phyloP scores from a whole-genome alignment of 2,329 filamentous ascomycete genomes.

The Fulvia fulva region DNA sequence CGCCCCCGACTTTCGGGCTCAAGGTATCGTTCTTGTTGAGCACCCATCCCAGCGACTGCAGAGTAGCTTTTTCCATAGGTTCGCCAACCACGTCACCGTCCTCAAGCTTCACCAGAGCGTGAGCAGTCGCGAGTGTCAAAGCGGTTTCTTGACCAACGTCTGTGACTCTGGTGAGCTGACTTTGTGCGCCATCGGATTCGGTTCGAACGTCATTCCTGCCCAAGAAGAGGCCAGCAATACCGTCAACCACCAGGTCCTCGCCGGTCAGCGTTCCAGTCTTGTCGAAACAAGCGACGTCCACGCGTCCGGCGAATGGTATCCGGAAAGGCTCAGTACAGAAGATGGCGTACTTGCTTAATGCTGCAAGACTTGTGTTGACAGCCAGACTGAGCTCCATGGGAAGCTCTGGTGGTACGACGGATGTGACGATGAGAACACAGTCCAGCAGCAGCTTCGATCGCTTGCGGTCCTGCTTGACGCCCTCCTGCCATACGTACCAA shows the following conservation, averaged over 20 bases:
- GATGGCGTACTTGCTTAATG: conserved; percentile 90
- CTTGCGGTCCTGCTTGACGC: conserved; percentile 90
- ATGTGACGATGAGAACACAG: conserved; percentile 95
- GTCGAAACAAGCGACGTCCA: conserved; percentile 96
- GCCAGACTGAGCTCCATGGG: conserved; percentile 97
- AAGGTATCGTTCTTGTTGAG: conserved; percentile 87
- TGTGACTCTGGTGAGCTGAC: conserved; percentile 67
- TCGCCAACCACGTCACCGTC: conserved; percentile 97
- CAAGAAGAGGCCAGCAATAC: conserved; percentile 83
- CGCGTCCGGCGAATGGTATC: conserved; percentile 90
- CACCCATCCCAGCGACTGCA: conserved; percentile 83
- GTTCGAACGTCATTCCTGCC: conserved; percentile 60
- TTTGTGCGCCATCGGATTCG: conserved; percentile 79
- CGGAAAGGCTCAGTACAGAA: conserved; percentile 99
- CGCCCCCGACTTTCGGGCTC: conserved; percentile 59
- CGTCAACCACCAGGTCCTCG: conserved; percentile 94
- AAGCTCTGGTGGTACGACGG: conserved; percentile 94
- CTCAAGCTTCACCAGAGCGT: conserved; percentile 91
- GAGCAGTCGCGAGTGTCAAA: conserved; percentile 87
- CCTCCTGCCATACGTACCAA: conserved; percentile 98
- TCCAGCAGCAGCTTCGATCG: conserved; percentile 95
- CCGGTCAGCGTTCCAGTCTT: conserved; percentile 97
- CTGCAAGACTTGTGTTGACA: conserved; percentile 94
- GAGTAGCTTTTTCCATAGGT: conserved; percentile 97
- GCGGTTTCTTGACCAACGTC: conserved; percentile 76